phyloP scores from a whole-genome alignment of 2,329 filamentous ascomycete genomes.

The Colletotrichum sp. region DNA sequence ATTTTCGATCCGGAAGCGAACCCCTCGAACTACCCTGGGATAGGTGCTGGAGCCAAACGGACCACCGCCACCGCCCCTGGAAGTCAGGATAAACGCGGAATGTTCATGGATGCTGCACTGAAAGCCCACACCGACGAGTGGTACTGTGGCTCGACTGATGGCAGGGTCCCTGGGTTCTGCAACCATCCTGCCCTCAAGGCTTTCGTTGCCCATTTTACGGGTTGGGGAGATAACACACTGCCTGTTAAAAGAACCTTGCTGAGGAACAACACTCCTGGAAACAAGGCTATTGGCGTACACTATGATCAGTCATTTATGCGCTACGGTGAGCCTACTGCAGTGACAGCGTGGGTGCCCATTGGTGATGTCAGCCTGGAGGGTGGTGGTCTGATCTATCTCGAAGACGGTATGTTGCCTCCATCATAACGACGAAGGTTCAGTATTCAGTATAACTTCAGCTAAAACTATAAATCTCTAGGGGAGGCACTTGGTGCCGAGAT shows the following conservation, averaged over 20 bases:
- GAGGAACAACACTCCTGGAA: conserved; percentile 61
- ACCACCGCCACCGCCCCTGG: conserved; percentile 49
- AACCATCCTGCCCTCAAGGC: conserved; percentile 53
- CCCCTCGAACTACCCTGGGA: conserved; percentile 14
- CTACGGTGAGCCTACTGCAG: conserved; percentile 56
- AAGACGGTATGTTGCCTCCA: conserved; percentile 37
- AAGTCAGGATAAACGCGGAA: conserved; percentile 27
- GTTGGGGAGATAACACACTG: conserved; percentile 49
- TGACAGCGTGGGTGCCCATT: conserved; percentile 64
- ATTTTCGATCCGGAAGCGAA: conserved; percentile 26
- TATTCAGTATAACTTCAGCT: background rate
- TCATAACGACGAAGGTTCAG: background rate
- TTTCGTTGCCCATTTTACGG: conserved; percentile 56
- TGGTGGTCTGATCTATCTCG: conserved; percentile 64
- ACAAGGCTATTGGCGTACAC: conserved; percentile 64
- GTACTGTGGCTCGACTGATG: conserved; percentile 41
- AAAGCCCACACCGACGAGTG: conserved; percentile 57
- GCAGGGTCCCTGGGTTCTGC: conserved; percentile 41
- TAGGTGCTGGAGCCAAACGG: conserved; percentile 57
- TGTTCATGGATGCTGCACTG: conserved; percentile 46
- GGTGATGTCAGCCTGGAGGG: conserved; percentile 58
- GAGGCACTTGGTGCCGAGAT: conserved; percentile 36
- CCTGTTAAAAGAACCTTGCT: conserved; percentile 49
- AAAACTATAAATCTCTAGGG: fast-evolving
- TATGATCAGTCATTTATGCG: conserved; percentile 65